Evolutionary conservation across 768 basidiomycete genomes (phyloP), one percentile per base, ranked within the genome.

Genomic region (Tephrocybe sp.): DNA sequence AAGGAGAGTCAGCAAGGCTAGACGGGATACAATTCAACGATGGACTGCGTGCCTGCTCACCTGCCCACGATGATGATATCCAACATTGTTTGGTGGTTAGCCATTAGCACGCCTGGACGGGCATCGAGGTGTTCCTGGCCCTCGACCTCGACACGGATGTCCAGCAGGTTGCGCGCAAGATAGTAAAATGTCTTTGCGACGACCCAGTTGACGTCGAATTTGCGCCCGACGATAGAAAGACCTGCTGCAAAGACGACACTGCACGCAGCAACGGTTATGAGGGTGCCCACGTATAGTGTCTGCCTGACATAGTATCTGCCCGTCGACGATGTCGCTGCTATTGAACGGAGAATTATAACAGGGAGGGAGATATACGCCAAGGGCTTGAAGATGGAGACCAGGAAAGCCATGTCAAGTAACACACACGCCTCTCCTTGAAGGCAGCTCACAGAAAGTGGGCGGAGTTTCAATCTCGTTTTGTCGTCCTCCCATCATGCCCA

Each of bases 61-160:
- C 82, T 82, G 49, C 86, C 93, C 45, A 93, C 70, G 59, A 83
- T 83, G 28, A 96, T 65, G 52, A 99, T 79, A 67, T 97, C 93
- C 36, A 97, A 66, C 82, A 93, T 88, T 51, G 87, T 93, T 74
- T 98, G 96, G 65, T 98, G 96, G 64, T 98, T 98, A 11, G 79
- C 82, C 62, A 98, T 79, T 22, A 92, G 66, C 11, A 98, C 80
- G 1, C 84, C 82, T 7, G 93, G 91, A 42, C 74, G 70, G n/a
- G 74, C 77, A 56, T 73, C 67, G 37, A 98, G 71, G 64, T 94
- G 72, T 63, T 98, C 92, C 62, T 83, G 83, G 9, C 93, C 94
- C 64, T 98, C 94, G 27, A 98, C 78, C 49, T 84, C 80, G 58
- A 97, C 71, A 38, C 69, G 65, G 54, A 95, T 68, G 57, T 83